Evolutionary conservation across 257 asterid species (phyloP).

Genomic region (Gardenia jasminoides): DNA sequence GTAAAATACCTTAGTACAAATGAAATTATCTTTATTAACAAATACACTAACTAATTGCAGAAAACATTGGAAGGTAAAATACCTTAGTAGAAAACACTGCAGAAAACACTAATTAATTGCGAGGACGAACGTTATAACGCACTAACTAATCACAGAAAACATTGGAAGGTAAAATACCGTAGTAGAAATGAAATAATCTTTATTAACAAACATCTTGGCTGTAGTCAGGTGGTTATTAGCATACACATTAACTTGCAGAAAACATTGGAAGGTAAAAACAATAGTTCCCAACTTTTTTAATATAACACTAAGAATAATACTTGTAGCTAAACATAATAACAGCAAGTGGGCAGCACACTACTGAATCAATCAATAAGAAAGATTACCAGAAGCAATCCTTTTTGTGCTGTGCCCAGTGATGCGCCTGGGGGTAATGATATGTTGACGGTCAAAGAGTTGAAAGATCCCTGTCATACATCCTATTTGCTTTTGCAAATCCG

Average conservation of each 20-base stretch:
- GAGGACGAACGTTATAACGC: too few species aligned
- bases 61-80: too few species aligned
- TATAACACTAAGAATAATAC: not conserved
- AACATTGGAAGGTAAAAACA: not conserved
- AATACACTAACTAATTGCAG: too few species aligned
- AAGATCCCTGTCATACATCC: constrained; percentile 93
- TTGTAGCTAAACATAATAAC: constrained; percentile 7
- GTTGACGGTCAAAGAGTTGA: constrained; percentile 80
- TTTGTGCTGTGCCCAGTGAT: constrained; percentile 42
- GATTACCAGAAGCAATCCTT: constrained; percentile 54
- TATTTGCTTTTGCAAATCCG: constrained; percentile 81
- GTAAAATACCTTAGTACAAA: not conserved
- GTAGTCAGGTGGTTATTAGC: not conserved
- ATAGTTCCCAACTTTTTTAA: not conserved
- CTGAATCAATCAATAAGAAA: constrained; percentile 4
- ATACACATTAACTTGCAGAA: not conserved
- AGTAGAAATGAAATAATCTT: not conserved
- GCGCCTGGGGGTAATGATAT: constrained; percentile 50
- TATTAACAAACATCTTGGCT: not conserved
- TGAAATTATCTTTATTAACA: not conserved
- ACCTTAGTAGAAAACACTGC: too few species aligned
- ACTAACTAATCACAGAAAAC: not conserved
- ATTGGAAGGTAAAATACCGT: not conserved
- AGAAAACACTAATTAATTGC: too few species aligned
- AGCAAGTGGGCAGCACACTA: not conserved